Evolutionary conservation across 371 early-diverging fungal genomes (phyloP).

Genomic region (Mucor irregularis): DNA sequence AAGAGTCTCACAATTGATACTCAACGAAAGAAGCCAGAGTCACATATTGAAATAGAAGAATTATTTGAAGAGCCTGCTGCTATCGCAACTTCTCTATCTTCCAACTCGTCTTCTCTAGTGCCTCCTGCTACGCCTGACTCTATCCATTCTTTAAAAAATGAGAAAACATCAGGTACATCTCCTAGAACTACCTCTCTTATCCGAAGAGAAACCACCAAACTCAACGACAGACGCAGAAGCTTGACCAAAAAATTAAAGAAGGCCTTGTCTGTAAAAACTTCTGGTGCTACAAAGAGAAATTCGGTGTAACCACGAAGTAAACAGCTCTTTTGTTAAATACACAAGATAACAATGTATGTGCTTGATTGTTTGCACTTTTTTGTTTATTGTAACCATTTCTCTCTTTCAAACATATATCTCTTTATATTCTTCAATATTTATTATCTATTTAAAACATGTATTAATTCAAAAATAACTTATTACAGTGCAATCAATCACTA

Average conservation of each 20-base stretch:
- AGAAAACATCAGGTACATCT: background rate
- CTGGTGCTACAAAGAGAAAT: constrained; percentile 10
- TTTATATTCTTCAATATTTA: background rate
- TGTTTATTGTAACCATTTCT: background rate
- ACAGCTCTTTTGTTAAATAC: background rate
- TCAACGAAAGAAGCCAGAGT: background rate
- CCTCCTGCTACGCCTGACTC: constrained; percentile 12
- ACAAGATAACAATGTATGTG: constrained; percentile 1
- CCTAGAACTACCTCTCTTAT: constrained; percentile 22
- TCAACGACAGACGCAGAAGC: constrained; percentile 23
- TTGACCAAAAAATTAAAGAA: constrained; percentile 24
- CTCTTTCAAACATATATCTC: background rate
- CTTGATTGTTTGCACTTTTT: background rate
- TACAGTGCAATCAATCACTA: no score
- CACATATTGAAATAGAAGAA: background rate
- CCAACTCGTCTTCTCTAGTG: constrained; percentile 6
- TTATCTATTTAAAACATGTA: background rate
- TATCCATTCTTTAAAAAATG: background rate
- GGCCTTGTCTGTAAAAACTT: constrained; percentile 9
- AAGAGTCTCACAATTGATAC: constrained; percentile 1
- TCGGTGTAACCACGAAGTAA: constrained; percentile 12
- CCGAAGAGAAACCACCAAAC: constrained; percentile 25
- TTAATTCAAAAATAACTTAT: no score
- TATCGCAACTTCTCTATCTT: constrained; percentile 3
- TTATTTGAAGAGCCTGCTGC: background rate